Evolutionary conservation across 306 rosid species (phyloP).

Genomic region (Rosa rugosa): DNA sequence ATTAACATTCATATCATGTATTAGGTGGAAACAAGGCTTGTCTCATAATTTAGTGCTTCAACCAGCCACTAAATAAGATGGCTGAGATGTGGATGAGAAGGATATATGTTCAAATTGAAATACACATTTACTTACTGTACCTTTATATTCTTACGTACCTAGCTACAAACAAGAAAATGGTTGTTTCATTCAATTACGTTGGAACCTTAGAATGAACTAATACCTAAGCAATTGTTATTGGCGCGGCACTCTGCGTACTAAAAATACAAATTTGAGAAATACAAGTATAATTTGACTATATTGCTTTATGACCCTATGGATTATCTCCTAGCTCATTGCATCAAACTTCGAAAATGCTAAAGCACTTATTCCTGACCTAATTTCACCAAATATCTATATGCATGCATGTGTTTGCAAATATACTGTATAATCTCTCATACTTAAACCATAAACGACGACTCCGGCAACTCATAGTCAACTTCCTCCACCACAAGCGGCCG

Average conservation of each 20-base stretch:
- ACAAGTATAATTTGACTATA: background rate
- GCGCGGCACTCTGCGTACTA: background rate
- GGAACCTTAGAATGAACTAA: background rate
- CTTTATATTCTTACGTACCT: too few species aligned
- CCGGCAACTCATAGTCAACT: conserved; percentile 21
- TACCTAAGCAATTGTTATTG: background rate
- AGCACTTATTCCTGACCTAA: background rate
- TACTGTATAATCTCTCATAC: background rate
- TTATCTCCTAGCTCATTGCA: background rate
- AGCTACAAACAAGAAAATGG: too few species aligned
- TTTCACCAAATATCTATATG: background rate
- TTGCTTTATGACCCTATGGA: background rate
- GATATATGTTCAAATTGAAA: too few species aligned
- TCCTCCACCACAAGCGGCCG: conserved; percentile 55
- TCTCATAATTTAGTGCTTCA: too few species aligned
- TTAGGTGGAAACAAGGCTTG: background rate
- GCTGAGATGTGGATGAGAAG: background rate
- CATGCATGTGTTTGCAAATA: background rate
- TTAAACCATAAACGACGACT: conserved; percentile 49
- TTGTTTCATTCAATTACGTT: too few species aligned
- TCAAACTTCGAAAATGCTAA: background rate
- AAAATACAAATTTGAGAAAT: background rate
- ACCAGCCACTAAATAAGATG: background rate
- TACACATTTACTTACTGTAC: too few species aligned
- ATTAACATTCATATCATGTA: too few species aligned